Base-by-base conservation (phyloP, 345 rosid species). In the Euclidium syriacum region DNA sequence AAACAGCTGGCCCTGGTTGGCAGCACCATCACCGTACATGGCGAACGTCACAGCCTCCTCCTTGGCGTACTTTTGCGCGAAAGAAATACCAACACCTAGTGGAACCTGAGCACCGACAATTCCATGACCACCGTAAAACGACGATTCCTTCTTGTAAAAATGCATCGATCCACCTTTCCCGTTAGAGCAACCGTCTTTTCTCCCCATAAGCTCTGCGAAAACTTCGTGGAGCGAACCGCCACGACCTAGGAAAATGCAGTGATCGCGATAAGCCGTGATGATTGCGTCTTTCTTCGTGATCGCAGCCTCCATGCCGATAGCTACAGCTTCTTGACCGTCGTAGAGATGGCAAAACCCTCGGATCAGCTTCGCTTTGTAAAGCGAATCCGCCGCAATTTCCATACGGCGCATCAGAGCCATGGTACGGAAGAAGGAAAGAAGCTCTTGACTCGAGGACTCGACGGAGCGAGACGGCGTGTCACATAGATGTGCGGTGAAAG, bases 111-210 rank as follows among this genome's bases (percentile, higher is more conserved):
- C 99, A 14, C 99, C 97, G 7, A 94, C 99, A 53, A 94, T 94
- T 25, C 99, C 99, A 54, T 92, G 99, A 0, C 98, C 97, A 14
- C 99, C 99, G 11, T 82, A 92, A 42, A 92, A 94, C 15, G 81
- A 75, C 0, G 87, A 68, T 0, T 87, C 91, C 80, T 94, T 92
- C 87, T 83, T 85, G 52, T 94, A 94, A 40, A 94, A 87, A 73
- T 94, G 97, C 99, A 94, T 94, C 8, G 97, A 94, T 9, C 99
- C 99, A 26, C 99, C 99, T 69, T 85, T 90, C 3, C 99, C 99
- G 29, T 38, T 79, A 62, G 97, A 94, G 62, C 97, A 85, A 4
- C 99, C 99, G 2, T 10, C 91, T 70, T 68, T 71, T 32, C 99
- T 83, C 3, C 99, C 99, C 99, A 90, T 94, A 34, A 94, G 90